Evolutionary conservation across 78 protist genomes (phyloP), one percentile per base, ranked within the genome.

Genomic region (Cyanophora paradoxa): DNA sequence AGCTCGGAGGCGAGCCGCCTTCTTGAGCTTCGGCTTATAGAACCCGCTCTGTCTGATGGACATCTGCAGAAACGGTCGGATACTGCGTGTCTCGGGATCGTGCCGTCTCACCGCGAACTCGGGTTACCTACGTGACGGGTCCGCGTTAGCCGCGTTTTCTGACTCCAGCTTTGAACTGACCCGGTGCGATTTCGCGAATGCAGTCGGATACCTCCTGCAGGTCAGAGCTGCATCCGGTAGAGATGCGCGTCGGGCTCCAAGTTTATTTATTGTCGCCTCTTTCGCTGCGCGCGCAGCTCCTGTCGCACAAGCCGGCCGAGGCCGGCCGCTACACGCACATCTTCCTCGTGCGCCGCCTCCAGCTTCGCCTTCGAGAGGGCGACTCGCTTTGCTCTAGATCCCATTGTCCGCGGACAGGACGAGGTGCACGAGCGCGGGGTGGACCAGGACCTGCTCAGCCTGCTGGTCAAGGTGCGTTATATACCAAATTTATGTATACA

Each of bases 391-490:
- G 50, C 50, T 13, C 13, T 44, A 8, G n/a, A 13, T 8, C 50
- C 13, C 13, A 44, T 13, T 14, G n/a, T n/a, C n/a, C n/a, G n/a
- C 50, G 13, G n/a, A 44, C 13, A 44, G n/a, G 71, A 65, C 71
- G 71, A 65, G 56, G 71, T 65, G 48, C 71, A 65, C 54, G 71
- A 65, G 33, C 71, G 71, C 28, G 26, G 46, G 17, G 41, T 65
- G 71, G 71, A 65, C 24, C 5, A 6, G 8, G 71, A 65, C 54
- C 48, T 65, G 34, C 31, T 65, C 39, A 37, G n/a, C 31, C 56
- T 65, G 39, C 56, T 65, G 57, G 20, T 65, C 46, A 37, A 41
- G 36, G 41, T n/a, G n/a, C n/a, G n/a, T n/a, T n/a, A n/a, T n/a
- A n/a, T n/a, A n/a, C n/a, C n/a, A n/a, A n/a, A n/a, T n/a, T n/a